Base-by-base conservation (phyloP, 164 flowering plant genomes). In the Paratinospora sagittata region DNA sequence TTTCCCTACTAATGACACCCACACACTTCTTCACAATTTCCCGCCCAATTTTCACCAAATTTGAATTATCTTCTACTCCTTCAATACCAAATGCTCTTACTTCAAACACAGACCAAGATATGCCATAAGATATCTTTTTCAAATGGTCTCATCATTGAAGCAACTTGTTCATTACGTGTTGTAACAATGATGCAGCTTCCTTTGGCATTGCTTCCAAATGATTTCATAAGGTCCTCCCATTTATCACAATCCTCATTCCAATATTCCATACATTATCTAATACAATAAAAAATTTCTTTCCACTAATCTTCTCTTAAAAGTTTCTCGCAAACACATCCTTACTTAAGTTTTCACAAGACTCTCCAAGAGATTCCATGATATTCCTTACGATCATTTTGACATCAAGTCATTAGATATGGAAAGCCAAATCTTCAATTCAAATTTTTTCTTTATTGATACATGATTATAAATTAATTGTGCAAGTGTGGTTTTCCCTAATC, bases 401-500 rank as follows among this genome's bases (percentile, higher is more conserved):
- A 39, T 67, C 55, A 73, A 68, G 2, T 19, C 27, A 21, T 60
- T 27, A 19, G 66, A 37, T 0, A 60, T 67, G 61, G 33, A 68
- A 10, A 57, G 34, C 74, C 74, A 72, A 6, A 72, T 52, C 27
- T 30, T 49, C 8, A 14, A 3, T 0, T 72, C 64, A 33, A 72
- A 72, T 1, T 72, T 47, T 1, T 10, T 34, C 12, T 27, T 8
- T 13, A 72, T 23, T 23, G 14, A 23, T 8, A 65, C 36, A 6
- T 72, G 37, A 23, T 72, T 72, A 27, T 65, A 72, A 14, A 72
- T 64, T 36, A 33, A 57, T 34, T 72, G 45, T 33, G 74, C 74
- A 26, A 72, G 69, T 12, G 74, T 57, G n/a, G 74, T 72, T 49
- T 72, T 72, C 10, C 74, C 74, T 0, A 72, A 34, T 21, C 74